Evolutionary conservation across 306 rosid species (phyloP).

Genomic region (Morella rubra): DNA sequence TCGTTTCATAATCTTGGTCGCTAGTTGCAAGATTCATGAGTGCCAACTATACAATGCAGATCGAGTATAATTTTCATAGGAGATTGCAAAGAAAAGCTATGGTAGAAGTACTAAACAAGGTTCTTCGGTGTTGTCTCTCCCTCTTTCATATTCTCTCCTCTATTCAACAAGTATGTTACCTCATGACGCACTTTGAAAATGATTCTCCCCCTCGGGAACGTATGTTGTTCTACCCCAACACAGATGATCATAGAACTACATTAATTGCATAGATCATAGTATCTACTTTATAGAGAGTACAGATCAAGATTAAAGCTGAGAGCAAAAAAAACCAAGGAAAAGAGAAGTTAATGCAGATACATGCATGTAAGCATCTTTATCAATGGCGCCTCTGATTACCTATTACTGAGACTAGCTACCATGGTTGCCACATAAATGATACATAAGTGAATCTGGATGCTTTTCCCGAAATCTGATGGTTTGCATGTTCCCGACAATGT

Average conservation of each 20-base stretch:
- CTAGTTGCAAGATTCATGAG: neutral
- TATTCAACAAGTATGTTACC: neutral
- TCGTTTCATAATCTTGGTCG: neutral
- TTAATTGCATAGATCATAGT: slow-evolving; percentile 37
- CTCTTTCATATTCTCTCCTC: too few species aligned
- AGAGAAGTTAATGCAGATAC: neutral
- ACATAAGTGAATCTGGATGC: slow-evolving; percentile 39
- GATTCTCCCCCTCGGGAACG: slow-evolving; percentile 37
- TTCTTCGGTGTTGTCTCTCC: too few species aligned
- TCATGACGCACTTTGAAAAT: slow-evolving; percentile 10
- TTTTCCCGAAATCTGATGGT: slow-evolving; percentile 47
- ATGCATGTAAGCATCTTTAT: slow-evolving; percentile 40
- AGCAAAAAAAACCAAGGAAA: neutral
- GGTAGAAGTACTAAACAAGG: too few species aligned
- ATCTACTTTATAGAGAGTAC: slow-evolving; percentile 35
- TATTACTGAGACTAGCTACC: slow-evolving; percentile 17
- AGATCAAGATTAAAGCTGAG: neutral
- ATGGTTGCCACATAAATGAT: slow-evolving; percentile 42
- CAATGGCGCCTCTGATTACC: slow-evolving; percentile 38
- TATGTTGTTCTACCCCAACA: slow-evolving; percentile 36
- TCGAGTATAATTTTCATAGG: neutral
- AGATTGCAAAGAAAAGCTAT: neutral
- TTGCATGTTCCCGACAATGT: slow-evolving; percentile 95
- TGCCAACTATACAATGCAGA: neutral
- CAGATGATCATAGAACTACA: slow-evolving; percentile 43